Percentiles rank a stretch among this genome's conserved stretches.
These are phyloP conservation scores for Harrya chromipes DNA, from an alignment of 768 basidiomycete species.

Conservation along the genomic window DNA sequence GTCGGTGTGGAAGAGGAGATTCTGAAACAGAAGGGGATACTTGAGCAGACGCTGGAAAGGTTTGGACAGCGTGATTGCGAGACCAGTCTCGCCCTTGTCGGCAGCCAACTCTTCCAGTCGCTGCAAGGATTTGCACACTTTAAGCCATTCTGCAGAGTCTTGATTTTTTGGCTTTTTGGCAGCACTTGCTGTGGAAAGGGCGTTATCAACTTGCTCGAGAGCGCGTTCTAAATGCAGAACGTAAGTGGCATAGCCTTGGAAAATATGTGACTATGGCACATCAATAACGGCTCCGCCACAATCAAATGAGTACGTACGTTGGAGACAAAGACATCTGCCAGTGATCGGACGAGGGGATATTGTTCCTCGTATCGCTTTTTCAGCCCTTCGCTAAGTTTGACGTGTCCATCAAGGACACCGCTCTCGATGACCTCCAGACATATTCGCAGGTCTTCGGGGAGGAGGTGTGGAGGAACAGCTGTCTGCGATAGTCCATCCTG, in stretches of 20 bases:
- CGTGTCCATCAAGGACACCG: slow-evolving; percentile 87
- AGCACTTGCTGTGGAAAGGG: slow-evolving; percentile 56
- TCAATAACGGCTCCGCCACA: slow-evolving; percentile 13
- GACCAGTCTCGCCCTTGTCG: slow-evolving; percentile 89
- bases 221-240: slow-evolving; percentile 93
- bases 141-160: slow-evolving; percentile 74
- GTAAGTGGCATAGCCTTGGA: slow-evolving; percentile 91
- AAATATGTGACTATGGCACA: slow-evolving; percentile 74
- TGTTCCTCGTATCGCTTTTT: slow-evolving; percentile 93
- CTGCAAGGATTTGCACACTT: slow-evolving; percentile 69
- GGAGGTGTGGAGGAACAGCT: slow-evolving; percentile 66
- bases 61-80: slow-evolving; percentile 94
- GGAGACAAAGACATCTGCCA: slow-evolving; percentile 94
- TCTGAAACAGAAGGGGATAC: slow-evolving; percentile 97
- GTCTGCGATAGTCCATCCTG: slow-evolving; percentile 44
- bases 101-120: slow-evolving; percentile 75
- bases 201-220: slow-evolving; percentile 81
- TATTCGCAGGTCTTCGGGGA: slow-evolving; percentile 84
- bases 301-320: slow-evolving; percentile 59
- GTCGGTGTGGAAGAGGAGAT: slow-evolving; percentile 94
- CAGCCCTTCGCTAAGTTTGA: slow-evolving; percentile 78
- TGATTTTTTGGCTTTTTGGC: slow-evolving; percentile 82
- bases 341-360: slow-evolving; percentile 86
- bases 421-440: slow-evolving; percentile 86
- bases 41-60: slow-evolving; percentile 97